phyloP scores from a whole-genome alignment of 192 early-diverging fungal genomes.

The Coemansia pectinata region DNA sequence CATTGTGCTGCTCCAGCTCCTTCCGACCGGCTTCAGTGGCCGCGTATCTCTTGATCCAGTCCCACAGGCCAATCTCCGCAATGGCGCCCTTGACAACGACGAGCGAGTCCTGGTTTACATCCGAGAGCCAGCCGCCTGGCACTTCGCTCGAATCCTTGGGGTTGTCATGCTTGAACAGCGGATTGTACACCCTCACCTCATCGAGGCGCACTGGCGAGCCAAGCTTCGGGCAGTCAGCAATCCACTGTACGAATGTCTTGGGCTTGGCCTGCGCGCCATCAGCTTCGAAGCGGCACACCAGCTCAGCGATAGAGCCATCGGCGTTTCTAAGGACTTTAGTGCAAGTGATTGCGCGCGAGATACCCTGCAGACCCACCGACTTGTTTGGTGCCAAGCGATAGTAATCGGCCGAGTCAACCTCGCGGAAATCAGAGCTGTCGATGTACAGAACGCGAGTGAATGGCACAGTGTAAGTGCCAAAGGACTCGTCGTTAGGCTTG shows the following conservation, averaged over 20 bases:
- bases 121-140: slow-evolving; percentile 88
- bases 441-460: slow-evolving; percentile 95
- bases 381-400: slow-evolving; percentile 92
- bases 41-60: slow-evolving; percentile 59
- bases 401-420: slow-evolving; percentile 90
- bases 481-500: slow-evolving; percentile 84
- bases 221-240: slow-evolving; percentile 81
- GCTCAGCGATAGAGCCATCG: slow-evolving; percentile 78
- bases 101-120: slow-evolving; percentile 83
- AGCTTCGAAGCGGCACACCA: slow-evolving; percentile 82
- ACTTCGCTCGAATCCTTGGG: slow-evolving; percentile 76
- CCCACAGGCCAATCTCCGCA: slow-evolving; percentile 82
- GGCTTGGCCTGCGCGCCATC: slow-evolving; percentile 70
- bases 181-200: slow-evolving; percentile 83
- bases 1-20: slow-evolving; percentile 59
- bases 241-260: slow-evolving; percentile 99
- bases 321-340: slow-evolving; percentile 73
- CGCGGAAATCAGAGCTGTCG: slow-evolving; percentile 94
- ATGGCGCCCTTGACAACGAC: slow-evolving; percentile 67
- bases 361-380: slow-evolving; percentile 90
- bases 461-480: slow-evolving; percentile 86
- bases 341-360: slow-evolving; percentile 87
- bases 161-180: slow-evolving; percentile 89
- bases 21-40: slow-evolving; percentile 45
- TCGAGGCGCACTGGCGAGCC: slow-evolving; percentile 79